phyloP scores from a whole-genome alignment of 768 basidiomycete genomes.

The Rossbeevera mucosa region DNA sequence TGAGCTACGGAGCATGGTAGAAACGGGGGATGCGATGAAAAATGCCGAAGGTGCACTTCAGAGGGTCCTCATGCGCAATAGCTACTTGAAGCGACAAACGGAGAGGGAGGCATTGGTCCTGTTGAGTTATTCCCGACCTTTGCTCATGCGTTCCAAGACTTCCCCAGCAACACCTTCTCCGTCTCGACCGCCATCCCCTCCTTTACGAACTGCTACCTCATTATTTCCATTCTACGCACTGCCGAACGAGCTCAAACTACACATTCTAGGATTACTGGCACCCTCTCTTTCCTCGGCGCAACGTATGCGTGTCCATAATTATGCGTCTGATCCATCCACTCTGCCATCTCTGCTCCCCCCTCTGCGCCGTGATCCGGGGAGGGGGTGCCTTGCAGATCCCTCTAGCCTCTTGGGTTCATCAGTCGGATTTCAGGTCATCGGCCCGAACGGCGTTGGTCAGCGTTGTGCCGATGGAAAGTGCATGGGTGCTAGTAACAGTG shows the following conservation, averaged over 20 bases:
- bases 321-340: slow-evolving; percentile 46
- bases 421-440: slow-evolving; percentile 6
- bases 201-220: slow-evolving; percentile 13
- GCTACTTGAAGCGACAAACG: slow-evolving; percentile 40
- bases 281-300: slow-evolving; percentile 56
- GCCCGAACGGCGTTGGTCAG: slow-evolving; percentile 12
- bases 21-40: slow-evolving; percentile 30
- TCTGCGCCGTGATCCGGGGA: slow-evolving; percentile 22
- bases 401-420: slow-evolving; percentile 15
- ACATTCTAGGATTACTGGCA: slow-evolving; percentile 53
- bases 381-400: slow-evolving; percentile 18
- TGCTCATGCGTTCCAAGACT: slow-evolving; percentile 36
- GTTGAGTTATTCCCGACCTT: slow-evolving; percentile 44
- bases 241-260: slow-evolving; percentile 54
- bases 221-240: slow-evolving; percentile 39
- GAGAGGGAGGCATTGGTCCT: slow-evolving; percentile 48
- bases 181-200: slow-evolving; percentile 14
- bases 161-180: slow-evolving; percentile 10
- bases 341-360: slow-evolving; percentile 41
- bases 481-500: slow-evolving; percentile 35
- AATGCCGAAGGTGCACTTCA: slow-evolving; percentile 34
- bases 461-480: slow-evolving; percentile 37
- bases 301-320: slow-evolving; percentile 49
- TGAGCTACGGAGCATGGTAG: slow-evolving; percentile 9
- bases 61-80: slow-evolving; percentile 43